Conservation (phyloP, 169 alveolate species). For the Plasmodium falciparum region DNA sequence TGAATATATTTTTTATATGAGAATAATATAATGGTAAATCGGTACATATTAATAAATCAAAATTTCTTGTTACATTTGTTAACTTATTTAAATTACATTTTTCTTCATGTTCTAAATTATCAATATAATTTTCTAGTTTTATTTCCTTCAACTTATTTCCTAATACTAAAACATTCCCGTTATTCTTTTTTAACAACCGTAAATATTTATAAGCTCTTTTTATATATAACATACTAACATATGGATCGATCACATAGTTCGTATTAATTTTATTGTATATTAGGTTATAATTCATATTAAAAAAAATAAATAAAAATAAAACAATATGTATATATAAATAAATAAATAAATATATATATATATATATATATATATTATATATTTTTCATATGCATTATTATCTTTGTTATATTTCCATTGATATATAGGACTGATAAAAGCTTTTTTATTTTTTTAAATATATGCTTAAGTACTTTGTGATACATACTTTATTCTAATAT, state of each 20-base stretch:
- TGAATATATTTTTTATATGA: constrained; percentile 79
- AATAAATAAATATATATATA: no score
- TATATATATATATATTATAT: no score
- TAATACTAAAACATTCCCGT: constrained; percentile 79
- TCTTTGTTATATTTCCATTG: no score
- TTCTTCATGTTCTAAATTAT: constrained; percentile 25
- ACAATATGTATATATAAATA: no score
- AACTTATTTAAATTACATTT: constrained; percentile 74
- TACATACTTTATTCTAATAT: not conserved
- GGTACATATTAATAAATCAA: constrained; percentile 82
- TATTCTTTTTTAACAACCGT: constrained; percentile 78
- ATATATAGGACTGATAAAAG: no score
- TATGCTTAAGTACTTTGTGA: no score
- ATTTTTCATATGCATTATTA: no score
- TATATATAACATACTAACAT: constrained; percentile 80
- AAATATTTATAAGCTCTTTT: constrained; percentile 82
- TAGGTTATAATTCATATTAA: constrained; percentile 56
- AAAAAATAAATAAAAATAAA: no score
- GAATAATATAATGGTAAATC: constrained; percentile 83
- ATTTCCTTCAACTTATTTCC: constrained; percentile 80
- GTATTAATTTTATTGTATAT: constrained; percentile 80
- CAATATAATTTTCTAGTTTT: constrained; percentile 56
- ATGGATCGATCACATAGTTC: constrained; percentile 83
- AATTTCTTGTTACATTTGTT: constrained; percentile 79
- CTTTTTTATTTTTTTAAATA: no score